phyloP scores from a whole-genome alignment of 1,139 yeast species.

The Debaryomyces singareniensis region DNA sequence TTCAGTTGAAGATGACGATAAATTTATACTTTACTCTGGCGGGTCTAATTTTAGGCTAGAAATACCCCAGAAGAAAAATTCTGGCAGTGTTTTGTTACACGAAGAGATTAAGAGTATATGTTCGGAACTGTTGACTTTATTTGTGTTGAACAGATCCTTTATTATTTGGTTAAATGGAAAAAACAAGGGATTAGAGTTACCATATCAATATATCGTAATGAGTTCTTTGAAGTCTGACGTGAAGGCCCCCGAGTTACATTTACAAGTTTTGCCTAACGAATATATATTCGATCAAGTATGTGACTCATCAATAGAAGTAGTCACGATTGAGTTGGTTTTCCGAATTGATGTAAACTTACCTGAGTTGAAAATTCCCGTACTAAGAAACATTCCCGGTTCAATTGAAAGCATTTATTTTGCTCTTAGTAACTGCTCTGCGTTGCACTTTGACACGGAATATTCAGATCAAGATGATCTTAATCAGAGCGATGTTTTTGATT shows the following conservation, averaged over 20 bases:
- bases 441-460: conserved; percentile 24
- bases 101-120: conserved; percentile 8
- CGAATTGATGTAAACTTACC: conserved; percentile 1
- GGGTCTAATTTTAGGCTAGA: conserved; percentile 16
- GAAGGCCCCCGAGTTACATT: conserved; percentile 15
- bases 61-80: conserved; percentile 13
- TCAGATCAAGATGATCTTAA: too few species aligned
- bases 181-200: conserved; percentile 31
- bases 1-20: conserved; percentile 34
- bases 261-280: conserved; percentile 26
- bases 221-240: conserved; percentile 28
- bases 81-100: conserved; percentile 8
- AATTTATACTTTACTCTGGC: conserved; percentile 37
- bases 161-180: conserved; percentile 28
- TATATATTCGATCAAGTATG: conserved; percentile 9
- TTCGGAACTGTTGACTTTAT: conserved; percentile 18
- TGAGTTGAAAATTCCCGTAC: conserved; percentile 6
- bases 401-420: conserved; percentile 26
- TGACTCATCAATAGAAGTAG: conserved; percentile 11
- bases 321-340: conserved; percentile 16
- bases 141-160: conserved; percentile 33
- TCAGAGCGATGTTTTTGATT: too few species aligned
- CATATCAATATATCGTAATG: conserved; percentile 32
- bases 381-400: conserved; percentile 5
- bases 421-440: conserved; percentile 32